These are phyloP conservation scores for Pyrenochaeta sp. DNA, from an alignment of 2,329 filamentous ascomycete species.

Conservation along the genomic window DNA sequence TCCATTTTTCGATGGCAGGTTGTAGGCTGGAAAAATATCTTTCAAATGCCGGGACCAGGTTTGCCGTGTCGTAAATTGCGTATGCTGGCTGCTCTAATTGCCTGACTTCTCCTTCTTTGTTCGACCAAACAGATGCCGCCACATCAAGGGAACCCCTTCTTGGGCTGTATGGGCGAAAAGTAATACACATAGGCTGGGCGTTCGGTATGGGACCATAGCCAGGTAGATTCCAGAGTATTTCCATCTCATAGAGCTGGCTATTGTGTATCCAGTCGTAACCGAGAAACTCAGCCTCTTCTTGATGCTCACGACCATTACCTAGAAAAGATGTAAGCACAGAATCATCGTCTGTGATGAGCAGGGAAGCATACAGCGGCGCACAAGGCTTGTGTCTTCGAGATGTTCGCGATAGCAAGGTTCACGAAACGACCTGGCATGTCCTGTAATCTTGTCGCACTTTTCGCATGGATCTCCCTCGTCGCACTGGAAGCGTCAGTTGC, in stretches of 20 bases:
- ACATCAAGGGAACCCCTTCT: slow-evolving; percentile 38
- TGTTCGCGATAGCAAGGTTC: slow-evolving; percentile 45
- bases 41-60: slow-evolving; percentile 36
- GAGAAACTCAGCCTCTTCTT: slow-evolving; percentile 44
- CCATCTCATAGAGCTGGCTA: slow-evolving; percentile 38
- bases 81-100: slow-evolving; percentile 44
- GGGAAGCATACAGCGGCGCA: slow-evolving; percentile 40
- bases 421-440: slow-evolving; percentile 41
- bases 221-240: slow-evolving; percentile 46
- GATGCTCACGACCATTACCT: slow-evolving; percentile 49
- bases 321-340: slow-evolving; percentile 12
- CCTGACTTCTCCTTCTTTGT: slow-evolving; percentile 35
- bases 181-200: slow-evolving; percentile 33
- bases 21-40: slow-evolving; percentile 38
- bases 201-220: slow-evolving; percentile 41
- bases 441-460: slow-evolving; percentile 41
- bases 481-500: slow-evolving; percentile 31
- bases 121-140: slow-evolving; percentile 41
- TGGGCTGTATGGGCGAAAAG: slow-evolving; percentile 39
- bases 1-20: slow-evolving; percentile 42
- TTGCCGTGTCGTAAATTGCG: slow-evolving; percentile 44
- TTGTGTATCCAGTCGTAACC: slow-evolving; percentile 40
- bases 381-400: slow-evolving; percentile 41
- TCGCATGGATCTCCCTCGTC: slow-evolving; percentile 44
- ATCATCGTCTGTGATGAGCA: background rate